A percentile compares a stretch with the other conserved stretches of the same genome.
Conservation (phyloP, 441 rosid species). For the Arabidopsis hybrid region DNA sequence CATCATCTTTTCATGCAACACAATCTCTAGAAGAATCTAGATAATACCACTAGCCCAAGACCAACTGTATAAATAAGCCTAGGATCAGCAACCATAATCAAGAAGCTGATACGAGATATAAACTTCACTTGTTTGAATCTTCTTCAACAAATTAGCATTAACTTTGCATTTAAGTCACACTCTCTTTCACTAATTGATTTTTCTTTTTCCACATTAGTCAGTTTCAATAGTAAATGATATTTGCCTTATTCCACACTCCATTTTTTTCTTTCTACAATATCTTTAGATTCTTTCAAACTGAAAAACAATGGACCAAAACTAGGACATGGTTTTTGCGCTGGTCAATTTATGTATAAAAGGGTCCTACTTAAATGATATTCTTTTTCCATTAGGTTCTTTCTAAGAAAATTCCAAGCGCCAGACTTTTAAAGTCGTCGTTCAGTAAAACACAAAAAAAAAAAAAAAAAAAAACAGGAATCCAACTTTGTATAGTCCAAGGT, state of each 20-base stretch:
- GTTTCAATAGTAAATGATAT: not conserved
- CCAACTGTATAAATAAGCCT: not conserved
- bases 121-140: not conserved
- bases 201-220: conserved; percentile 17
- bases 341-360: conserved; percentile 23
- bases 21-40: not conserved
- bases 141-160: not conserved
- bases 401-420: conserved; percentile 21
- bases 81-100: not conserved
- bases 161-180: not conserved
- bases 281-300: not conserved
- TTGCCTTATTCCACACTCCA: conserved; percentile 16
- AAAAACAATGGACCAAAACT: not conserved
- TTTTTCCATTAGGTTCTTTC: conserved; percentile 1
- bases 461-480: conserved; percentile 1
- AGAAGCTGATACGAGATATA: not conserved
- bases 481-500: conserved; percentile 22
- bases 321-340: conserved; percentile 9
- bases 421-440: conserved; percentile 17
- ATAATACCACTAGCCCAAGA: not conserved
- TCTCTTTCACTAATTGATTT: not conserved
- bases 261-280: conserved; percentile 1
- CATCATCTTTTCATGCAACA: not conserved
- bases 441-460: not conserved
- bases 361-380: not conserved